Percentiles rank a stretch among this genome's conserved stretches.
Conservation (phyloP, 1,284 basidiomycete species). For the Bondarzewia mesenterica region DNA sequence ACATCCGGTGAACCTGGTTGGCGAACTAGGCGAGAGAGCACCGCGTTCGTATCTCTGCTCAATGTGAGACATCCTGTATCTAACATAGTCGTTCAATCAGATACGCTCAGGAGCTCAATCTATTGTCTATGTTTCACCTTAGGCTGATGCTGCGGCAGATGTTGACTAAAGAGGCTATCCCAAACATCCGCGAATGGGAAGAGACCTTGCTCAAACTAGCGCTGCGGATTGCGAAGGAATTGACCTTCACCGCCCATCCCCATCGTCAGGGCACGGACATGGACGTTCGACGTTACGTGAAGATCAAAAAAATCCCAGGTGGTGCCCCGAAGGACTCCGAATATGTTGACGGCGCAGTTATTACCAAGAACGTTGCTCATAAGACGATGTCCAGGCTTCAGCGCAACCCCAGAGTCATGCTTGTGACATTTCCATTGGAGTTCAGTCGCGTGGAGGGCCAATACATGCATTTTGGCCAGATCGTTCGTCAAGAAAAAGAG, state of each 20-base stretch:
- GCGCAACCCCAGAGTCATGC: slow-evolving; percentile 85
- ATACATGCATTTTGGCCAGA: slow-evolving; percentile 89
- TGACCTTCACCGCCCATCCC: slow-evolving; percentile 68
- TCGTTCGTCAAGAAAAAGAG: slow-evolving; percentile 91
- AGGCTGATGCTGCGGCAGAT: slow-evolving; percentile 85
- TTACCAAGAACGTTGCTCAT: slow-evolving; percentile 97
- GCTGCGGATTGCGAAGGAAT: slow-evolving; percentile 67
- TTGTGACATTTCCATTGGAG: slow-evolving; percentile 93
- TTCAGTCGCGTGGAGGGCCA: slow-evolving; percentile 92
- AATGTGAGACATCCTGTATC: background rate
- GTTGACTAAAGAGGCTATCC: slow-evolving; percentile 71
- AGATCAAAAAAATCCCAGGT: slow-evolving; percentile 98
- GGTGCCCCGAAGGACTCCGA: slow-evolving; percentile 89
- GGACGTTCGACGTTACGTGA: slow-evolving; percentile 92
- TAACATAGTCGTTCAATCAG: slow-evolving; percentile 25
- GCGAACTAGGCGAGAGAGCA: slow-evolving; percentile 75
- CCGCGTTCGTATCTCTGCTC: slow-evolving; percentile 46
- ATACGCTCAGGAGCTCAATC: slow-evolving; percentile 75
- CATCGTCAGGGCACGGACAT: slow-evolving; percentile 84
- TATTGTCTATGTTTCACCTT: slow-evolving; percentile 81
- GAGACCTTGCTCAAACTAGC: slow-evolving; percentile 75
- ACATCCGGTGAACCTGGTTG: slow-evolving; percentile 59
- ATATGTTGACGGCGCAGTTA: slow-evolving; percentile 95
- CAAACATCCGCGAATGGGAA: slow-evolving; percentile 81
- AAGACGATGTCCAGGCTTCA: slow-evolving; percentile 76